phyloP scores from a whole-genome alignment of 306 rosid genomes.

The Quercus ilex region DNA sequence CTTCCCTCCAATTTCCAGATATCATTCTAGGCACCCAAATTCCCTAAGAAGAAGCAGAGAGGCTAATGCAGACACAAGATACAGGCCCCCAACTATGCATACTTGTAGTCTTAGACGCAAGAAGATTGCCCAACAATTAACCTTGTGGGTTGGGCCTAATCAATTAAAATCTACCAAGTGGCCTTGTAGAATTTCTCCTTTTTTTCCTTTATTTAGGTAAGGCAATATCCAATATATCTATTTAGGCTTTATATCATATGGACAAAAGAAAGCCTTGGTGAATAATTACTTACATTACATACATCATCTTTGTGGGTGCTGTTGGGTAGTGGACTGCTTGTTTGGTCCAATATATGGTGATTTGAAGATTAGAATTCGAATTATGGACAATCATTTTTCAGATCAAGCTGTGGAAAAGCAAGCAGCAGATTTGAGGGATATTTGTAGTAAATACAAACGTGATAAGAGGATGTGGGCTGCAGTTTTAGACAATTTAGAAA shows the following conservation, averaged over 20 bases:
- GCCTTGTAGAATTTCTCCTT: too few relatives aligned
- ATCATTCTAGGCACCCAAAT: too few relatives aligned
- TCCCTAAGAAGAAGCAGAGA: too few relatives aligned
- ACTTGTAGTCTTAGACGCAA: too few relatives aligned
- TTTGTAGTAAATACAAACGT: background rate
- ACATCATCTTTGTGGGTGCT: background rate
- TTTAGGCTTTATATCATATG: background rate
- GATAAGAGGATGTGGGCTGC: slow-evolving; percentile 19
- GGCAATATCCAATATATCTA: background rate
- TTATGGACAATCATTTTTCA: background rate
- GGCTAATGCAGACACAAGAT: too few relatives aligned
- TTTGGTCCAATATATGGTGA: background rate
- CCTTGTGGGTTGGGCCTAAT: too few relatives aligned
- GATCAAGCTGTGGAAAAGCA: slow-evolving; percentile 7
- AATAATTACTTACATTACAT: background rate
- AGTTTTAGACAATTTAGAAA: slow-evolving; percentile 1
- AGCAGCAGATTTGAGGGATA: slow-evolving; percentile 5
- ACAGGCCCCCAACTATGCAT: too few relatives aligned
- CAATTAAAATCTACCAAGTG: too few relatives aligned
- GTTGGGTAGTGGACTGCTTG: background rate
- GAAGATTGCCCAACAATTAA: too few relatives aligned
- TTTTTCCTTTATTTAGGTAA: slow-evolving; percentile 3
- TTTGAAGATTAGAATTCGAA: background rate
- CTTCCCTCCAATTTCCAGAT: too few relatives aligned
- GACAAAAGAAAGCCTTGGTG: background rate